Evolutionary conservation across 2,329 filamentous ascomycete genomes (phyloP).

Genomic region (Diaporthe velutina): DNA sequence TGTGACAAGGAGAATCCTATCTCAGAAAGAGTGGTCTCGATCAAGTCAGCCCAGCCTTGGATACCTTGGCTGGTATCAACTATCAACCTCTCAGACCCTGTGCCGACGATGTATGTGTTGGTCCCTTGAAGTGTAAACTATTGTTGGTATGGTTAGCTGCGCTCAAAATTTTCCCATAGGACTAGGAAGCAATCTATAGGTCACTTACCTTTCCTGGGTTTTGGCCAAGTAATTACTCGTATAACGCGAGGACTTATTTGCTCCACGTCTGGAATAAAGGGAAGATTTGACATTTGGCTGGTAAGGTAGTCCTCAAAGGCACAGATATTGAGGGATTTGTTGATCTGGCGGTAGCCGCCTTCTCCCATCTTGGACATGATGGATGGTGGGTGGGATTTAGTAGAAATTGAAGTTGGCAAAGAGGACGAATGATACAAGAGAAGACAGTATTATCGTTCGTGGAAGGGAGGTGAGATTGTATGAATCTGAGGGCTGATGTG

Average conservation of each 20-base stretch:
- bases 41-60: constrained; percentile 65
- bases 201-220: constrained; percentile 56
- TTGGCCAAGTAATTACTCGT: constrained; percentile 56
- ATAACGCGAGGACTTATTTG: constrained; percentile 56
- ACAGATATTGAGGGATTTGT: constrained; percentile 60
- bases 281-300: constrained; percentile 52
- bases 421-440: background rate
- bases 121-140: constrained; percentile 72
- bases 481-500: background rate
- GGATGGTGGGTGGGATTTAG: background rate
- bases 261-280: constrained; percentile 49
- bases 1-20: constrained; percentile 52
- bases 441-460: background rate
- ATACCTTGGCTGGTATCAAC: constrained; percentile 81
- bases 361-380: constrained; percentile 23
- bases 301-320: constrained; percentile 63
- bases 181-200: background rate
- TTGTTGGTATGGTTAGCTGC: constrained; percentile 5
- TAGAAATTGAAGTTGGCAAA: background rate
- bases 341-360: constrained; percentile 60
- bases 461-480: background rate
- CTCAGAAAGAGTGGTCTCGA: constrained; percentile 49
- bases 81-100: constrained; percentile 71
- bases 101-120: constrained; percentile 83
- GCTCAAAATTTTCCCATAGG: background rate